phyloP scores from a whole-genome alignment of 345 rosid species.

The Citrus reticulata region DNA sequence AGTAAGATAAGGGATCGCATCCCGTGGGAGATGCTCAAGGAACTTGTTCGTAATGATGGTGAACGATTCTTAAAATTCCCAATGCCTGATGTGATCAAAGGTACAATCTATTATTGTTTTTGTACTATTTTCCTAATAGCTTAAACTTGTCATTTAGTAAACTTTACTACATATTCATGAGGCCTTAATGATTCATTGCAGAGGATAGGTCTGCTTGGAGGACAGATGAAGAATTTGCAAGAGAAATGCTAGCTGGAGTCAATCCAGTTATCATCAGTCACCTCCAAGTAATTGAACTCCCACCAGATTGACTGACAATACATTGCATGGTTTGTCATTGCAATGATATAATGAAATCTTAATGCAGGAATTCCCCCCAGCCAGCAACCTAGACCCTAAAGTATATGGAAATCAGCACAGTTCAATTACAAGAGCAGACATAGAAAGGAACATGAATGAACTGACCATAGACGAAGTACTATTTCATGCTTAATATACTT shows the following conservation, averaged over 20 bases:
- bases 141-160: background rate
- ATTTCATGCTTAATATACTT: background rate
- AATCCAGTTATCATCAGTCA: constrained; percentile 58
- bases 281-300: constrained; percentile 31
- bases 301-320: background rate
- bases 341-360: background rate
- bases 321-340: background rate
- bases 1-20: constrained; percentile 54
- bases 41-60: constrained; percentile 79
- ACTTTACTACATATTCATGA: background rate
- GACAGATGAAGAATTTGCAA: constrained; percentile 64
- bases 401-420: constrained; percentile 67
- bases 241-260: constrained; percentile 73
- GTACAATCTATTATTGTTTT: constrained; percentile 19
- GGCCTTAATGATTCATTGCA: constrained; percentile 18
- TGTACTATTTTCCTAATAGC: background rate
- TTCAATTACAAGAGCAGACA: constrained; percentile 45
- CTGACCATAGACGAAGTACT: constrained; percentile 53
- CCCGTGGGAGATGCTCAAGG: constrained; percentile 88
- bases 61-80: constrained; percentile 73
- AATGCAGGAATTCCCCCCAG: constrained; percentile 74
- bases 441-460: constrained; percentile 60
- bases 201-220: constrained; percentile 67
- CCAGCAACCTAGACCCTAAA: constrained; percentile 54
- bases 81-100: constrained; percentile 79